Base-by-base conservation (phyloP, 2,329 filamentous ascomycete genomes). In the Botrytis fabae region DNA sequence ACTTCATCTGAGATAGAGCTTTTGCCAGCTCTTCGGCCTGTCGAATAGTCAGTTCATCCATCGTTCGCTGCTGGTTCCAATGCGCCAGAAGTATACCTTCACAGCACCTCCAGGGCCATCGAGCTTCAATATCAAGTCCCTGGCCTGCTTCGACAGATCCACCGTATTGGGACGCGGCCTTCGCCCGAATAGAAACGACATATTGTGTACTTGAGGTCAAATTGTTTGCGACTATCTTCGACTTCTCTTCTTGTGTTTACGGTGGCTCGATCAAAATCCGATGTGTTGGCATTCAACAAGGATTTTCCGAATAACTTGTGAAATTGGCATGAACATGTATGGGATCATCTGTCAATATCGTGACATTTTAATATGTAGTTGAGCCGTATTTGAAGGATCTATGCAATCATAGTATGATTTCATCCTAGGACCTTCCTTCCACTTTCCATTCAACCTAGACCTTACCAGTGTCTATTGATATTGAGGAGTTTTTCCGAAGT, bases 1-100 rank as follows among this genome's bases (percentile, higher is more conserved):
- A 85, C 83, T 98, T 98, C 91, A 98, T 97, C 82, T 97, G 93
- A 70, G 88, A 87, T 76, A 99, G 88, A 78, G 95, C 91, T 81
- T 94, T 93, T 66, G 93, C 92, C 75, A 97, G 87, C 80, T 98
- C 95, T 81, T 98, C 95, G 75, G 91, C 88, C 94, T 97, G 73
- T 68, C 63, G 69, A 35, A 54, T 59, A 46, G 74, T 80, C 73
- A 79, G 77, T 51, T 66, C 70, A 75, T 72, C 68, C 70, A 64
- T 72, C 6, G 62, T 69, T 63, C 54, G 70, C 60, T 62, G 28
- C 48, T 32, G 22, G 25, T 28, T 57, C 59, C 35, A 46, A 40
- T 46, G 62, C 71, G 40, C 51, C 71, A 51, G 40, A 65, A 69
- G 73, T 80, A 64, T 78, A 90, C 89, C 85, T 90, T 91, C 73